Evolutionary conservation across 2,329 filamentous ascomycete species (phyloP), one percentile per base, ranked within the genome.

Genomic region (Zymoseptoria pseudotritici): DNA sequence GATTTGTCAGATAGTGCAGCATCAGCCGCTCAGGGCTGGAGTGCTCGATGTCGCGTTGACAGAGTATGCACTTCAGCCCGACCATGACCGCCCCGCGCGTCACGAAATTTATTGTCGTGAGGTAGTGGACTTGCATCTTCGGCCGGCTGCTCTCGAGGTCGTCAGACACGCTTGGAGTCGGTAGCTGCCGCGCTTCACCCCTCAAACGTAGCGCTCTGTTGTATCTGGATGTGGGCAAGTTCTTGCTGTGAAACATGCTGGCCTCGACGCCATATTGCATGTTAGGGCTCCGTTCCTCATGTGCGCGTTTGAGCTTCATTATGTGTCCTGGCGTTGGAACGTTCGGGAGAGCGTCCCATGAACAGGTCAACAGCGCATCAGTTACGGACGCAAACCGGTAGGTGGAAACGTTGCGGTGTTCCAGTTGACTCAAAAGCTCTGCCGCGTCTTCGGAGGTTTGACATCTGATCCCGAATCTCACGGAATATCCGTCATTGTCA

Each of bases 1-100:
- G 76, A 59, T 66, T 67, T 17, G 64, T 58, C 5, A 70, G 26
- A 54, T 66, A 69, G 57, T 78, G 76, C 56, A 73, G 66, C 11
- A 70, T 66, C 2, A 78, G 65, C 46, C 66, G 60, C 19, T 66
- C 65, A 46, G 71, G 67, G 8, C 65, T 67, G 10, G 65, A 54
- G 52, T 69, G 65, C 31, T 65, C 63, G 4, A 53, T 49, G 24
- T 60, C 61, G n/a, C 54, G 53, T 24, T 56, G 56, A 57, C 65
- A 72, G 52, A 67, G 66, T 2, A 69, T 65, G 54, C 70, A 72
- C 21, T 56, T 63, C 22, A 72, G 59, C 29, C 61, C 58, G 5
- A 64, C 55, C 19, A 58, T 50, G 2, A 58, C 51, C 9, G 63
- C 52, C 46, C 29, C 53, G 9, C 26, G 58, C 26, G 55, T 56